Percentiles rank a stretch among this genome's conserved stretches.
phyloP scores from a whole-genome alignment of 495 filamentous ascomycete species.

The Talaromyces ruber region DNA sequence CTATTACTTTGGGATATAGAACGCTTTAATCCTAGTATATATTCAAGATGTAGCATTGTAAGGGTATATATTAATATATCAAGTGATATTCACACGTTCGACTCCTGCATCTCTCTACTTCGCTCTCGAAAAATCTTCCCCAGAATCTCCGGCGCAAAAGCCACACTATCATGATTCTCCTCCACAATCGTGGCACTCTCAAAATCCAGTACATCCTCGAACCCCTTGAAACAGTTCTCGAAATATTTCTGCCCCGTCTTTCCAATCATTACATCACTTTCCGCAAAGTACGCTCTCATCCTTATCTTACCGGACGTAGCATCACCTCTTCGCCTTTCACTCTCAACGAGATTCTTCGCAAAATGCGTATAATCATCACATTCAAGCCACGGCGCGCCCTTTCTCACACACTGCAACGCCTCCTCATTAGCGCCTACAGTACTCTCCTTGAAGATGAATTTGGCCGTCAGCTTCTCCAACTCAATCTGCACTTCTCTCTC shows the following conservation, averaged over 20 bases:
- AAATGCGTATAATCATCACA: constrained; percentile 22
- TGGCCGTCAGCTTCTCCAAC: constrained; percentile 10
- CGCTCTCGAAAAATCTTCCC: constrained; percentile 11
- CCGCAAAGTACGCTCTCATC: constrained; percentile 18
- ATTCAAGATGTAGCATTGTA: not conserved
- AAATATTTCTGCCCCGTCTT: constrained; percentile 21
- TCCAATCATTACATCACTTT: constrained; percentile 21
- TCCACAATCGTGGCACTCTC: constrained; percentile 8
- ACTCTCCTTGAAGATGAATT: constrained; percentile 17
- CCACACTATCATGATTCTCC: constrained; percentile 25
- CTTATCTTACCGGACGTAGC: not conserved
- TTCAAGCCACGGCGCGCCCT: constrained; percentile 17
- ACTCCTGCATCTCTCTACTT: not conserved
- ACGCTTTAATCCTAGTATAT: not conserved
- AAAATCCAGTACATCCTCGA: constrained; percentile 11
- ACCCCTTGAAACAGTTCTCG: constrained; percentile 19
- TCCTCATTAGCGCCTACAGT: constrained; percentile 25
- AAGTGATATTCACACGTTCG: not conserved
- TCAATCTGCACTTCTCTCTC: constrained; percentile 12
- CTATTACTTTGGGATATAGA: not conserved
- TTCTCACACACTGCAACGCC: constrained; percentile 23
- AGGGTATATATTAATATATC: not conserved
- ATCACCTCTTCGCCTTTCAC: not conserved
- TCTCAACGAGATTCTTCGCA: constrained; percentile 10
- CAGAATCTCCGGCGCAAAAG: constrained; percentile 14